Conservation (phyloP, 1,139 yeast genomes). For the Scheffersomyces quercinus region DNA sequence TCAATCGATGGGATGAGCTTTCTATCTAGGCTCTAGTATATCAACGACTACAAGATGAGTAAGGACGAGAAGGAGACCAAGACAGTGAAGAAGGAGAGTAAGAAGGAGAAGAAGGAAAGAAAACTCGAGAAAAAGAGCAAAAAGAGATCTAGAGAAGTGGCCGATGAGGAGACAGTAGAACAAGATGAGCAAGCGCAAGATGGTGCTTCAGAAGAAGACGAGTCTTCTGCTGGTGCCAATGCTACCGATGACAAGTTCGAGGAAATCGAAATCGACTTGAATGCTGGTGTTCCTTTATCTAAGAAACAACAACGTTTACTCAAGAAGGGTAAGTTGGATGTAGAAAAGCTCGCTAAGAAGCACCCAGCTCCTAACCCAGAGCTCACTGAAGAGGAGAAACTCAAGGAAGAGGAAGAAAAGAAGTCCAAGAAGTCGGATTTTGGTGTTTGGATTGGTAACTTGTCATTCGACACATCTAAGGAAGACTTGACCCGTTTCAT, state of each 20-base stretch:
- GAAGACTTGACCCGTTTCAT: constrained; percentile 73
- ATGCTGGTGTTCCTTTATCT: constrained; percentile 79
- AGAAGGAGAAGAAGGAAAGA: constrained; percentile 27
- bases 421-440: constrained; percentile 48
- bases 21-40: too few relatives aligned
- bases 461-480: constrained; percentile 79
- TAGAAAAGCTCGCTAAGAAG: constrained; percentile 56
- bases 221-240: constrained; percentile 12
- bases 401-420: constrained; percentile 23
- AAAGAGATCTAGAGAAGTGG: constrained; percentile 10
- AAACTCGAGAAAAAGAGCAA: constrained; percentile 23
- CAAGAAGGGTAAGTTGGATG: constrained; percentile 73
- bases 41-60: background rate
- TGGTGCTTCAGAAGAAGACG: constrained; percentile 19
- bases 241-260: constrained; percentile 22
- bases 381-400: constrained; percentile 28
- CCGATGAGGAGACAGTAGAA: background rate
- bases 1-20: background rate
- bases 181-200: constrained; percentile 2
- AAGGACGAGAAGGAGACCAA: constrained; percentile 6
- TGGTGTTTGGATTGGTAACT: constrained; percentile 94
- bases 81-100: constrained; percentile 18
- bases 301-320: constrained; percentile 87
- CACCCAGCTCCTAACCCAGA: constrained; percentile 47
- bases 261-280: constrained; percentile 80